Conservation (phyloP, 257 asterid genomes). For the Fraxinus excelsior region DNA sequence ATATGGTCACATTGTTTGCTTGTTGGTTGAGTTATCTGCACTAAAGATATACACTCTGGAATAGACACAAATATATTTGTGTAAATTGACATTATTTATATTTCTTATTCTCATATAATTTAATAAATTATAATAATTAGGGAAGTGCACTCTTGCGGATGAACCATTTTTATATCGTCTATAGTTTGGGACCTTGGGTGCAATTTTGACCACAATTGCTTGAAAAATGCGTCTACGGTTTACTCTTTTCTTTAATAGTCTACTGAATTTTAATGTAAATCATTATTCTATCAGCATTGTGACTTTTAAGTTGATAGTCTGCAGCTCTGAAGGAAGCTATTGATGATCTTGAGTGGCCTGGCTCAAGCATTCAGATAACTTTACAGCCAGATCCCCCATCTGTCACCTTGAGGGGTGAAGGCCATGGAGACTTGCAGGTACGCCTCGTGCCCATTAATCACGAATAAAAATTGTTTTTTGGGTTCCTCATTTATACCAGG, state of each 20-base stretch:
- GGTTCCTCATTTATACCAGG: background rate
- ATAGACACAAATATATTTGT: background rate
- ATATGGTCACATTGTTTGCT: background rate
- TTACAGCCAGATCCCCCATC: constrained; percentile 82
- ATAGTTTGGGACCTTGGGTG: background rate
- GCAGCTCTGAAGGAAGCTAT: constrained; percentile 95
- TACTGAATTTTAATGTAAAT: background rate
- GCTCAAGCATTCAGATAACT: constrained; percentile 77
- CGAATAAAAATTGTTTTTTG: background rate
- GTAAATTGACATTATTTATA: background rate
- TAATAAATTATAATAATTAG: background rate
- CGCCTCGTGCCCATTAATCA: background rate
- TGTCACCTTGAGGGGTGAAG: constrained; percentile 86
- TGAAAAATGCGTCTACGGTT: background rate
- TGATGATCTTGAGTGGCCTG: constrained; percentile 99
- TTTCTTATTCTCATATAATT: background rate
- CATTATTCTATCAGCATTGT: constrained; percentile 12
- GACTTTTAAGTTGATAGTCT: constrained; percentile 55
- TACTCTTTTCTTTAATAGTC: background rate
- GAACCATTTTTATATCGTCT: background rate
- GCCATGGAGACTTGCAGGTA: constrained; percentile 97
- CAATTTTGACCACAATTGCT: background rate
- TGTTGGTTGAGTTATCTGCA: background rate
- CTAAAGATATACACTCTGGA: background rate
- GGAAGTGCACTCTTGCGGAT: background rate